Percentiles rank a stretch among this genome's conserved stretches.
phyloP scores from a whole-genome alignment of 768 basidiomycete species.

The Rhizopogon salebrosus region DNA sequence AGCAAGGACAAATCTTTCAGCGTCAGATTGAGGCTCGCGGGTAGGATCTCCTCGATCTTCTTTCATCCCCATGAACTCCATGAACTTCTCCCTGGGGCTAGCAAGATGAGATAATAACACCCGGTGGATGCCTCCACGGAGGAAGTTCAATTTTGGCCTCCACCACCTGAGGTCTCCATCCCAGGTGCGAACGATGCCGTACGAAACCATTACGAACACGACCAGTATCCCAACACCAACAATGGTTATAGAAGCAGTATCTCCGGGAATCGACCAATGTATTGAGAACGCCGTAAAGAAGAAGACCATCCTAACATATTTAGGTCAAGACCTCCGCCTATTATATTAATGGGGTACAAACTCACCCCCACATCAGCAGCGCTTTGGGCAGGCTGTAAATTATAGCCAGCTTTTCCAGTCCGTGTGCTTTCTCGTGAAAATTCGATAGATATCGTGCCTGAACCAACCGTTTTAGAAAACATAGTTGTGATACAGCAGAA shows the following conservation, averaged over 20 bases:
- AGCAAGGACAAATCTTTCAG: neutral
- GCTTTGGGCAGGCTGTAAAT: constrained; percentile 53
- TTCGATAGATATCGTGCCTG: constrained; percentile 11
- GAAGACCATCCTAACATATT: constrained; percentile 18
- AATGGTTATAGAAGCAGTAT: constrained; percentile 12
- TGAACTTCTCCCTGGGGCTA: neutral
- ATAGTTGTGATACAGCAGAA: neutral
- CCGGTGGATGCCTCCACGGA: neutral
- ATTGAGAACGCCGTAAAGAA: constrained; percentile 21
- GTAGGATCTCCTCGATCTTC: neutral
- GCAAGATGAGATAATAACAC: neutral
- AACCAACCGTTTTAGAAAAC: neutral
- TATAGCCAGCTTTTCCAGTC: constrained; percentile 47
- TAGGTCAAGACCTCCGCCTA: neutral
- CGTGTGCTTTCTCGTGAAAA: constrained; percentile 24
- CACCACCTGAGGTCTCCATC: constrained; percentile 17
- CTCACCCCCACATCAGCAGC: constrained; percentile 57
- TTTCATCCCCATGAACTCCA: neutral
- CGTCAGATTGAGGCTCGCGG: neutral
- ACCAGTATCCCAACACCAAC: constrained; percentile 26
- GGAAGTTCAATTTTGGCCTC: constrained; percentile 8
- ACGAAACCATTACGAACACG: constrained; percentile 31
- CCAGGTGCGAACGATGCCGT: constrained; percentile 35
- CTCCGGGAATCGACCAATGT: constrained; percentile 17
- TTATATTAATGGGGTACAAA: constrained; percentile 5